These are phyloP conservation scores for Plasmopara muralis DNA, from an alignment of 352 stramenopile genomes.

Conservation along the genomic window DNA sequence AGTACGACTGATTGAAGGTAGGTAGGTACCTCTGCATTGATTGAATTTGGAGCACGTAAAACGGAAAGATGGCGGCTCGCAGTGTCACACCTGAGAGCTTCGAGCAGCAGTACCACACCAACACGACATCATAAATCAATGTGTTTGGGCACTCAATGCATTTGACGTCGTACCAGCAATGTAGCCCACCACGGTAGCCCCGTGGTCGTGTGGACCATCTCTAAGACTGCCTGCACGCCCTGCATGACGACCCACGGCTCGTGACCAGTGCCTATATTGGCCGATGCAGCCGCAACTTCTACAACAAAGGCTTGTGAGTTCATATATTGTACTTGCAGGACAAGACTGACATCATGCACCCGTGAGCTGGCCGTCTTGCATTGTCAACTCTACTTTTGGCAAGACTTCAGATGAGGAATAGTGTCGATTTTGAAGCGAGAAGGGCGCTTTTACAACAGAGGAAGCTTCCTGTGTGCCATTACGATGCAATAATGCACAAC, in stretches of 20 bases:
- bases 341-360: conserved; percentile 12
- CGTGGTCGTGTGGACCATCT: conserved; percentile 54
- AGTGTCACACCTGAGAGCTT: conserved; percentile 58
- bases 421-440: conserved; percentile 21
- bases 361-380: conserved; percentile 31
- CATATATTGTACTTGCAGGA: not conserved
- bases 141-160: not conserved
- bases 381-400: conserved; percentile 25
- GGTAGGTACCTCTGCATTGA: conserved; percentile 40
- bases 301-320: conserved; percentile 2
- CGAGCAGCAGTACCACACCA: not conserved
- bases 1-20: too few species aligned
- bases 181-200: conserved; percentile 76
- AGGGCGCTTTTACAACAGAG: conserved; percentile 3
- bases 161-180: conserved; percentile 30
- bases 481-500: not conserved
- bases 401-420: conserved; percentile 28
- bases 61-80: conserved; percentile 57
- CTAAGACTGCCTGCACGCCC: conserved; percentile 48
- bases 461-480: conserved; percentile 5
- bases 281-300: conserved; percentile 28
- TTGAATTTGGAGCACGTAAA: conserved; percentile 70
- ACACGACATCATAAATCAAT: conserved; percentile 3
- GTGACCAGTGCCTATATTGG: conserved; percentile 14
- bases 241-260: conserved; percentile 50